Evolutionary conservation across 225 moss, liverwort and hornwort species (phyloP).

Genomic region (Bryoerythrophyllum caledonicum): DNA sequence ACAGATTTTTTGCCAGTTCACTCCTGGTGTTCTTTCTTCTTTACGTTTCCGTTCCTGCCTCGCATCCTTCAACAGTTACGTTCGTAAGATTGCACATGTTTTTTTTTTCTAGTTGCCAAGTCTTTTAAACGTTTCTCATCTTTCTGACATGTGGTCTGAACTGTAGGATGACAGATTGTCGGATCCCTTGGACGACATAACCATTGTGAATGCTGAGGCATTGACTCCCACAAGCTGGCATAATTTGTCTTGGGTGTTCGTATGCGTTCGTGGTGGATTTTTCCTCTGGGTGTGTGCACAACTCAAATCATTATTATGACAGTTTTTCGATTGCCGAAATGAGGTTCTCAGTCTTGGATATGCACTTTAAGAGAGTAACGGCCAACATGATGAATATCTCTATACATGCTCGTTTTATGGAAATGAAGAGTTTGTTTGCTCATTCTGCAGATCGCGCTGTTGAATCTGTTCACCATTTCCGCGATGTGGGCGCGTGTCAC

Average conservation of each 20-base stretch:
- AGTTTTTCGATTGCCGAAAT: no score
- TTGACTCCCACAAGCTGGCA: constrained; percentile 47
- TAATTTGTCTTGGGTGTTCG: constrained; percentile 55
- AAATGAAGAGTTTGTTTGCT: neutral
- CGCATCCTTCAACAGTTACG: constrained; percentile 40
- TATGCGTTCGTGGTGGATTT: constrained; percentile 57
- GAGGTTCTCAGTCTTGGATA: no score
- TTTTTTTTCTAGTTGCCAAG: constrained; percentile 10
- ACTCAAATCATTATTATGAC: neutral
- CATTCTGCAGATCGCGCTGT: constrained; percentile 53
- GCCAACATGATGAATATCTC: no score
- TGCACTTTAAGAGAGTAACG: no score
- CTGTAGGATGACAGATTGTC: constrained; percentile 41
- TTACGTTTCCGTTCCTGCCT: constrained; percentile 42
- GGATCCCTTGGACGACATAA: constrained; percentile 28
- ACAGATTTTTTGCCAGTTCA: constrained; percentile 62
- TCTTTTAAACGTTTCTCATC: neutral
- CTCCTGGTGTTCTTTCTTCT: constrained; percentile 59
- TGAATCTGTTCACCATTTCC: constrained; percentile 61
- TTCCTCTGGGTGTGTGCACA: constrained; percentile 53
- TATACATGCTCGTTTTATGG: neutral
- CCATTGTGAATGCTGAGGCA: constrained; percentile 26
- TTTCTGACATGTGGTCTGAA: constrained; percentile 5
- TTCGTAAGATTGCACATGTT: constrained; percentile 11
- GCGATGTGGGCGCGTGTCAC: constrained; percentile 67